phyloP scores from a whole-genome alignment of 2,329 filamentous ascomycete genomes.

The Phialocephala subalpina region DNA sequence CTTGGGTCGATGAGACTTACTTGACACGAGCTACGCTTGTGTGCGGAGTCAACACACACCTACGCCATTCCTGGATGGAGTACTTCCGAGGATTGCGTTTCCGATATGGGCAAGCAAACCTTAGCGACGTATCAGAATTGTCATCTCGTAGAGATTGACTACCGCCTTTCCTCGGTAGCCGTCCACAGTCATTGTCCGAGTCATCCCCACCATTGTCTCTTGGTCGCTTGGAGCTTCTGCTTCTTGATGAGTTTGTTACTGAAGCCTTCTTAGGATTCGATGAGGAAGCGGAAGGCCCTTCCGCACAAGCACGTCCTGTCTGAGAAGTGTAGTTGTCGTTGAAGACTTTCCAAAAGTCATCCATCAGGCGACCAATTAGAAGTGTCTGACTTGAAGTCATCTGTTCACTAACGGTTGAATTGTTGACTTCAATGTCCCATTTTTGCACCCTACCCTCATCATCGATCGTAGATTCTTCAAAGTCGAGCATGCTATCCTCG shows the following conservation, averaged over 20 bases:
- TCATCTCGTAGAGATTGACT: not conserved
- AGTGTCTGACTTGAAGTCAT: not conserved
- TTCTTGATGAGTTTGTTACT: too few relatives aligned
- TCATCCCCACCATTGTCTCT: not conserved
- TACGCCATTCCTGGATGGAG: slow-evolving; percentile 40
- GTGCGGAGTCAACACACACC: slow-evolving; percentile 49
- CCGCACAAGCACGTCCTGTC: not conserved
- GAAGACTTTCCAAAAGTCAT: slow-evolving; percentile 23
- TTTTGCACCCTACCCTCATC: not conserved
- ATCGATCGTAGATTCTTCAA: not conserved
- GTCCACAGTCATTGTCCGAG: not conserved
- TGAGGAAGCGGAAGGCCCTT: too few relatives aligned
- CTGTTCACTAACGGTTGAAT: not conserved
- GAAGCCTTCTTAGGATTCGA: too few relatives aligned
- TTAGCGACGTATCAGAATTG: not conserved
- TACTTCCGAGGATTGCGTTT: slow-evolving; percentile 49
- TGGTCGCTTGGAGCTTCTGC: too few relatives aligned
- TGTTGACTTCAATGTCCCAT: not conserved
- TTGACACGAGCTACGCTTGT: slow-evolving; percentile 51
- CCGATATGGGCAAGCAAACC: slow-evolving; percentile 50
- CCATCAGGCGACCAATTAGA: slow-evolving; percentile 19
- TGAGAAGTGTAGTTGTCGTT: slow-evolving; percentile 6
- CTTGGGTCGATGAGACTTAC: slow-evolving; percentile 28
- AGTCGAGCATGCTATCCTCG: not conserved
- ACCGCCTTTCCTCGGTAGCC: slow-evolving; percentile 1